Conservation (phyloP, 1,139 yeast genomes). For the Candida pseudoviswanathii region DNA sequence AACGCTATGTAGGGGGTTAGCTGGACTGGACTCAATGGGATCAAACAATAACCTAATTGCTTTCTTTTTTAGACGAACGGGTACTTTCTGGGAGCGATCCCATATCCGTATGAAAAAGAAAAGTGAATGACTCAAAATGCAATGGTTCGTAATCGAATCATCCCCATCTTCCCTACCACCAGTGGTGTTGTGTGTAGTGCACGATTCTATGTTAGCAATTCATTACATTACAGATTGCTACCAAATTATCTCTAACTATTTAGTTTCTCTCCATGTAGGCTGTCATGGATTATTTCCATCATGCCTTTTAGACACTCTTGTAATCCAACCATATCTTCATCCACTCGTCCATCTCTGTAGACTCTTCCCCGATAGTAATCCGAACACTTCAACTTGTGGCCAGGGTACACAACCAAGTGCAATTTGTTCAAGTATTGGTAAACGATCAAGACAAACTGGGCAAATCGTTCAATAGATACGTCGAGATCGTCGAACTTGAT, state of each 20-base stretch:
- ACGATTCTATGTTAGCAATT: too few species aligned
- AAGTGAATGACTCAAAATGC: too few species aligned
- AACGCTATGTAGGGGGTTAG: too few species aligned
- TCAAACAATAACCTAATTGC: too few species aligned
- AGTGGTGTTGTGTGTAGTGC: too few species aligned
- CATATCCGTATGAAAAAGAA: too few species aligned
- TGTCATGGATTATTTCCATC: neutral
- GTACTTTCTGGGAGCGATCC: too few species aligned
- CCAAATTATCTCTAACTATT: neutral
- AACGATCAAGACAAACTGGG: slow-evolving; percentile 3
- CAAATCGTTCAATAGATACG: neutral
- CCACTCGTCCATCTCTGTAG: slow-evolving; percentile 7
- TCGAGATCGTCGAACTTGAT: slow-evolving; percentile 6
- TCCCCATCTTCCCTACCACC: too few species aligned
- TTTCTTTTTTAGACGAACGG: too few species aligned
- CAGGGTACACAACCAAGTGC: slow-evolving; percentile 5
- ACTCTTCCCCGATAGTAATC: slow-evolving; percentile 9
- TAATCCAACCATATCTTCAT: slow-evolving; percentile 9
- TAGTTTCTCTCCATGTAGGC: neutral
- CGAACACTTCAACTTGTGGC: slow-evolving; percentile 6
- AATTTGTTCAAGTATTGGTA: slow-evolving; percentile 4
- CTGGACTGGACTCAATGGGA: too few species aligned
- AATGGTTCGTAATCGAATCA: too few species aligned
- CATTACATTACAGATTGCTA: neutral
- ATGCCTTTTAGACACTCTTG: slow-evolving; percentile 7